These are phyloP conservation scores for Climacium dendroides DNA, from an alignment of 225 moss, liverwort and hornwort species.

Conservation along the genomic window DNA sequence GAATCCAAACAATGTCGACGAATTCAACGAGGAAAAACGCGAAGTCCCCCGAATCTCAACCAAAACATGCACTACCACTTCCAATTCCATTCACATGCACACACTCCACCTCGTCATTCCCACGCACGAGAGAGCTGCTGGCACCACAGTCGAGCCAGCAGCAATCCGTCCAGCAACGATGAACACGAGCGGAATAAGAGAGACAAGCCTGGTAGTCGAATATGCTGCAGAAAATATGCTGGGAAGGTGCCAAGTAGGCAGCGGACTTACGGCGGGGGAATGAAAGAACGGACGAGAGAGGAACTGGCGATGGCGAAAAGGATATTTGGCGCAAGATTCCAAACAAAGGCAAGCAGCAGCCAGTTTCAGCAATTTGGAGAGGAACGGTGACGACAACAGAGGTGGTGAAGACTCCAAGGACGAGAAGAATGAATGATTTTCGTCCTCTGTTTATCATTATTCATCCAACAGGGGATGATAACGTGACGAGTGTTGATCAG, in stretches of 20 bases:
- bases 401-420: background rate
- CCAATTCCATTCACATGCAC: background rate
- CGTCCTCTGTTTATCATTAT: accelerated
- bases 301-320: background rate
- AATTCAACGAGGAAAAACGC: background rate
- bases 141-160: background rate
- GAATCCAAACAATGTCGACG: background rate
- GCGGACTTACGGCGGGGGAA: background rate
- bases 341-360: background rate
- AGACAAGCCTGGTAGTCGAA: background rate
- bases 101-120: background rate
- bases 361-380: background rate
- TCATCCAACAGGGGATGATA: background rate
- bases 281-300: background rate
- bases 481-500: background rate
- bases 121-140: background rate
- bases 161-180: background rate
- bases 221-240: conserved; percentile 16
- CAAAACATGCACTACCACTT: background rate
- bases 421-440: background rate
- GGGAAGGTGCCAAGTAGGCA: background rate
- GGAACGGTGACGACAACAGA: background rate
- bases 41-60: background rate
- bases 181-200: background rate
- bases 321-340: conserved; percentile 16